These are phyloP conservation scores for Ophiostoma pallidulum DNA, from an alignment of 2,329 filamentous ascomycete genomes.

Conservation along the genomic window DNA sequence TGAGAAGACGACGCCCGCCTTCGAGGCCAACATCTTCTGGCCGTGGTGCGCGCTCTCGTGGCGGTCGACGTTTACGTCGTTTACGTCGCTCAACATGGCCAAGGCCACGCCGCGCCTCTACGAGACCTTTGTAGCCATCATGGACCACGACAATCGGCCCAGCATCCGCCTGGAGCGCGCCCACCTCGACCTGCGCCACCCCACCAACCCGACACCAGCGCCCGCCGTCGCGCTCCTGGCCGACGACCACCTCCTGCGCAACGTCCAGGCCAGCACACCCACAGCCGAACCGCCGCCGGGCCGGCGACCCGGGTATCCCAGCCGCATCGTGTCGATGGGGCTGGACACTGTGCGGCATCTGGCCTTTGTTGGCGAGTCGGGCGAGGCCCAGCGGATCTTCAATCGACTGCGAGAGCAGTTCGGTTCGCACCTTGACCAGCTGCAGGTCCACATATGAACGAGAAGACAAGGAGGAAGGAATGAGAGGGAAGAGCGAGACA, in stretches of 20 bases:
- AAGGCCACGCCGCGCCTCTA: slow-evolving; percentile 40
- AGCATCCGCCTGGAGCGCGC: slow-evolving; percentile 37
- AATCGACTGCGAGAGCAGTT: slow-evolving; percentile 16
- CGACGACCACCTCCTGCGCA: slow-evolving; percentile 16
- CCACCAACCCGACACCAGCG: slow-evolving; percentile 37
- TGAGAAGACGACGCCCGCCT: slow-evolving; percentile 26
- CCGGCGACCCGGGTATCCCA: slow-evolving; percentile 17
- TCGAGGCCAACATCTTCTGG: slow-evolving; percentile 28
- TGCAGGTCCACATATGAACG: slow-evolving; percentile 10
- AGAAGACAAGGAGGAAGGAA: too few relatives aligned
- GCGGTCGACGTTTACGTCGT: slow-evolving; percentile 42
- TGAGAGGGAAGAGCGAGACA: too few relatives aligned
- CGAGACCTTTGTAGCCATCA: slow-evolving; percentile 42
- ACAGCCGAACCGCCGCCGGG: slow-evolving; percentile 17
- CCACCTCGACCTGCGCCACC: slow-evolving; percentile 47
- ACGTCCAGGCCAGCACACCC: slow-evolving; percentile 13
- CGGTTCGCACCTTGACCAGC: slow-evolving; percentile 12
- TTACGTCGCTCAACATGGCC: slow-evolving; percentile 36
- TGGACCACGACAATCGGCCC: slow-evolving; percentile 27
- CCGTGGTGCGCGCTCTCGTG: slow-evolving; percentile 42
- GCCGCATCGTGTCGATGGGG: slow-evolving; percentile 30
- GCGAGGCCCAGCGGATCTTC: slow-evolving; percentile 33
- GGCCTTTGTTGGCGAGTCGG: slow-evolving; percentile 29
- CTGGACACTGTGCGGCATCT: slow-evolving; percentile 39
- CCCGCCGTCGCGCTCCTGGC: slow-evolving; percentile 38